These are phyloP conservation scores for Vaccinium corymbosum DNA, from an alignment of 148 eudicot genomes.

Conservation along the genomic window DNA sequence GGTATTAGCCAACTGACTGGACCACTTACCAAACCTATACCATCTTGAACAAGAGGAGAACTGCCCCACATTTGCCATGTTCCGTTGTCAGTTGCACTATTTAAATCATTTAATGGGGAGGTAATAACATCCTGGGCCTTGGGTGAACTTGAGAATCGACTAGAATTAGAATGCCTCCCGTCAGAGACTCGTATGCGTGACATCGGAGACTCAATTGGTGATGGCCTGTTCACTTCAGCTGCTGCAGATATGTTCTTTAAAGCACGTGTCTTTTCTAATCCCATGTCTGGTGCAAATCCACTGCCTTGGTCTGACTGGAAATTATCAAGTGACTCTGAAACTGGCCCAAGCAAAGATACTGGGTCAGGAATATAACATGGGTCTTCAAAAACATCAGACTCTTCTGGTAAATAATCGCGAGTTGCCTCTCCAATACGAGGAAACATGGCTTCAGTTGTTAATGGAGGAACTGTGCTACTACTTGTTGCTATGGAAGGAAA, in stretches of 20 bases:
- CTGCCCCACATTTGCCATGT: constrained; percentile 96
- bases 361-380: constrained; percentile 97
- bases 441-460: constrained; percentile 54
- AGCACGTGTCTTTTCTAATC: constrained; percentile 45
- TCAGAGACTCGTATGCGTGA: constrained; percentile 65
- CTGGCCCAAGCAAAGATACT: constrained; percentile 88
- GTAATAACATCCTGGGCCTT: constrained; percentile 50
- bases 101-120: constrained; percentile 34
- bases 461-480: constrained; percentile 44
- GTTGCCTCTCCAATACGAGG: constrained; percentile 44
- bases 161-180: constrained; percentile 48
- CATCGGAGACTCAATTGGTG: constrained; percentile 90
- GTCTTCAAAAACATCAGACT: constrained; percentile 91
- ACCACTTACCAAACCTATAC: constrained; percentile 57
- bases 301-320: constrained; percentile 74
- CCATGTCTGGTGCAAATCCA: constrained; percentile 56
- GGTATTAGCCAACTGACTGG: constrained; percentile 59
- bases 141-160: constrained; percentile 46
- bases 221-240: constrained; percentile 60
- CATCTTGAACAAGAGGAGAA: constrained; percentile 77
- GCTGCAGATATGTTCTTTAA: constrained; percentile 39
- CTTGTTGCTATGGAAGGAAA: constrained; percentile 46
- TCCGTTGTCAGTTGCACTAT: constrained; percentile 45
- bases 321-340: constrained; percentile 86
- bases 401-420: constrained; percentile 67